Conservation (phyloP, 805 yeast species). For the Pichia insulana region DNA sequence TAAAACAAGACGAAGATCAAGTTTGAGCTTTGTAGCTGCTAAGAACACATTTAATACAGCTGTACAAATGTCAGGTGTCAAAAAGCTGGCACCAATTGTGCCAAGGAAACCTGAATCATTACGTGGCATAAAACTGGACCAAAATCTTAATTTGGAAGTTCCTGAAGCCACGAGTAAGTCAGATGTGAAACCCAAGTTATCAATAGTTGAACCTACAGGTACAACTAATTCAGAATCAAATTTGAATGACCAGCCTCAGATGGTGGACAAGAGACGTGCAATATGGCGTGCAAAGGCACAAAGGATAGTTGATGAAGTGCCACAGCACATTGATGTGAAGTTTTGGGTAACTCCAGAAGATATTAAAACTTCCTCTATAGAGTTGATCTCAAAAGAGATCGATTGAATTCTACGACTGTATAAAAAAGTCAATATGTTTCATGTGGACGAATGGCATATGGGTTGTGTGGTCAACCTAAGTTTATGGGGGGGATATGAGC, state of each 20-base stretch:
- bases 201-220: not conserved
- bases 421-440: not conserved
- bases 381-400: conserved; percentile 9
- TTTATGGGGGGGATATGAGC: no score
- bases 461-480: not conserved
- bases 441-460: not conserved
- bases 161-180: not conserved
- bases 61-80: conserved; percentile 1
- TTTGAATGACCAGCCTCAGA: not conserved
- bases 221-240: not conserved
- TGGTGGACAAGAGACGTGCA: conserved; percentile 40
- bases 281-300: conserved; percentile 47
- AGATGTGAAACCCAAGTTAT: not conserved
- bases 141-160: not conserved
- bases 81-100: conserved; percentile 30
- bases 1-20: not conserved
- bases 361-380: conserved; percentile 28
- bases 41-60: conserved; percentile 3
- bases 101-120: conserved; percentile 40
- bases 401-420: not conserved
- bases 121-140: conserved; percentile 3
- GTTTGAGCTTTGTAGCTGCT: conserved; percentile 5
- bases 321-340: conserved; percentile 30
- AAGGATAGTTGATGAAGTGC: conserved; percentile 34
- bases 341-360: conserved; percentile 38